phyloP scores from a whole-genome alignment of 164 flowering plant species.

The Magnolia changhungtana region DNA sequence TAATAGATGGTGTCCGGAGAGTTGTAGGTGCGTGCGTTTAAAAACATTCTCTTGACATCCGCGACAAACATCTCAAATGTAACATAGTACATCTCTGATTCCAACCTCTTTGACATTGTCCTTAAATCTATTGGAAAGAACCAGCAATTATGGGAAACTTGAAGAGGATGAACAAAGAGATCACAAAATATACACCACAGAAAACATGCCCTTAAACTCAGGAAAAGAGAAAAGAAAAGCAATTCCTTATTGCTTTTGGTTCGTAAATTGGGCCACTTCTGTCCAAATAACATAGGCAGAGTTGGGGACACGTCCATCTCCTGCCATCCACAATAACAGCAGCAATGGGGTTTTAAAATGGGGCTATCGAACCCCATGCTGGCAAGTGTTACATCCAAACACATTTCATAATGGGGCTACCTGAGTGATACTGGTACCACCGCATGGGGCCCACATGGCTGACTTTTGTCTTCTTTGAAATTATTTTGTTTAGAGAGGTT shows the following conservation, averaged over 20 bases:
- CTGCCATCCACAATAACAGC: not conserved
- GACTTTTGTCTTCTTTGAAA: no score
- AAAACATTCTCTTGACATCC: conserved; percentile 84
- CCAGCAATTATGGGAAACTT: not conserved
- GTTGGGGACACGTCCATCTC: not conserved
- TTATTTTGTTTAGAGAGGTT: no score
- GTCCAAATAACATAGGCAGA: not conserved
- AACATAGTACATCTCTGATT: conserved; percentile 86
- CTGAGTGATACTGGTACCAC: no score
- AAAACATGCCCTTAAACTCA: not conserved
- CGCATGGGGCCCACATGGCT: no score
- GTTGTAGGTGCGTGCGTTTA: conserved; percentile 87
- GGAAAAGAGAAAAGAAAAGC: not conserved
- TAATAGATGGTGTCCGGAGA: conserved; percentile 94
- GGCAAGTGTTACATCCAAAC: not conserved
- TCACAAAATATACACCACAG: not conserved
- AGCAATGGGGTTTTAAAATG: not conserved
- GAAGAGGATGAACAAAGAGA: not conserved
- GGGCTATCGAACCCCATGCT: not conserved
- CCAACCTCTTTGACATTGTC: conserved; percentile 90
- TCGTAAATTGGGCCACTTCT: not conserved
- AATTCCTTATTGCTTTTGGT: not conserved
- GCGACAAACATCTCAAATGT: conserved; percentile 99
- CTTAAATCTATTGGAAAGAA: conserved; percentile 57
- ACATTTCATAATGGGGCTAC: no score